Evolutionary conservation across 2,329 filamentous ascomycete genomes (phyloP).

Genomic region (Xylaria arbuscula): DNA sequence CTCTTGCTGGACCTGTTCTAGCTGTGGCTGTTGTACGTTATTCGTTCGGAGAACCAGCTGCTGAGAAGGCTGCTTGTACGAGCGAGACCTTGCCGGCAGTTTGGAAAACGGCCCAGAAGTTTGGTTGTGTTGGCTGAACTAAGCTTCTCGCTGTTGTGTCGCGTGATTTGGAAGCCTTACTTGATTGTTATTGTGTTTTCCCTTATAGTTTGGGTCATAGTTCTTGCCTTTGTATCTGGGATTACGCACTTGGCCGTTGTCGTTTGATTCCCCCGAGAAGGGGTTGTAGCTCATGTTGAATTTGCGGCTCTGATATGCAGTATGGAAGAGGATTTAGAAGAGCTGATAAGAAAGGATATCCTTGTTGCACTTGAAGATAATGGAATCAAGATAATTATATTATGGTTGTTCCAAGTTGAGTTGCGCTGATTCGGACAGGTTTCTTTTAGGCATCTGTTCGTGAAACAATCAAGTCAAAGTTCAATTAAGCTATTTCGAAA

Average conservation of each 20-base stretch:
- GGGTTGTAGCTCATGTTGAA: background rate
- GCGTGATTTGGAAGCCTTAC: background rate
- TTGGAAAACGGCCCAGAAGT: background rate
- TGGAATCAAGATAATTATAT: background rate
- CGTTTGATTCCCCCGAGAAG: background rate
- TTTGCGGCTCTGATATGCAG: background rate
- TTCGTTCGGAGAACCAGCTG: no score
- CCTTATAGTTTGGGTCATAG: constrained; percentile 26
- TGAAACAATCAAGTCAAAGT: background rate
- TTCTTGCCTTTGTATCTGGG: constrained; percentile 26
- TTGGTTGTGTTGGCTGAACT: background rate
- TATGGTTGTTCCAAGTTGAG: background rate
- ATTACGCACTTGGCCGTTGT: background rate
- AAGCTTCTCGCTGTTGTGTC: background rate
- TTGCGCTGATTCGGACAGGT: background rate
- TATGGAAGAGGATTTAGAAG: background rate
- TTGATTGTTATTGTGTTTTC: background rate
- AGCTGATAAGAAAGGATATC: background rate
- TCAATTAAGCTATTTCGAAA: background rate
- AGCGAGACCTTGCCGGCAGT: no score
- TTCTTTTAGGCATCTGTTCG: background rate
- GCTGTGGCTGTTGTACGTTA: background rate
- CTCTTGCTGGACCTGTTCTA: background rate
- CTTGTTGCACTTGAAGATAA: background rate
- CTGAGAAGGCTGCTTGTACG: no score